These are phyloP conservation scores for Leavenworthia alabamica DNA, from an alignment of 345 rosid species.

Conservation along the genomic window DNA sequence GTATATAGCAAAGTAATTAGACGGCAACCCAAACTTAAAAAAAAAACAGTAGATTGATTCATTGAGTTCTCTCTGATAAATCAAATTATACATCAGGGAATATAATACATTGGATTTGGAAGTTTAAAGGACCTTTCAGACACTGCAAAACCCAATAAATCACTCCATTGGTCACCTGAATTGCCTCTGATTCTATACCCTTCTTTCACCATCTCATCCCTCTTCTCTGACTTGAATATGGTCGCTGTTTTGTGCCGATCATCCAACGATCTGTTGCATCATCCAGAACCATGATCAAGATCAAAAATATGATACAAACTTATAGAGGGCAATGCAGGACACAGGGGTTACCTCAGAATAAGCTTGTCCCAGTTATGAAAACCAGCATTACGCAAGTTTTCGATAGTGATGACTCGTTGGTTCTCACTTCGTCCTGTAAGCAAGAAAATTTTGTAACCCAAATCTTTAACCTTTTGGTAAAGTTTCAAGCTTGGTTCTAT, in stretches of 20 bases:
- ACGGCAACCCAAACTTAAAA: slow-evolving; percentile 15
- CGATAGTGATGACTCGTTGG: slow-evolving; percentile 47
- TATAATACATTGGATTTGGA: slow-evolving; percentile 85
- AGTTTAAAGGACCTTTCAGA: slow-evolving; percentile 71
- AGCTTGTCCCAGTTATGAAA: slow-evolving; percentile 75
- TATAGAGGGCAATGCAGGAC: no score
- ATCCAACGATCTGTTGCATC: slow-evolving; percentile 42
- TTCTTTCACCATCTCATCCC: slow-evolving; percentile 54
- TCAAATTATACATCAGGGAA: slow-evolving; percentile 30
- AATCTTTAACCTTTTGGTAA: slow-evolving; percentile 47
- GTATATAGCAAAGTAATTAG: background rate
- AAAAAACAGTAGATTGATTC: slow-evolving; percentile 11
- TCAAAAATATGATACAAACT: background rate
- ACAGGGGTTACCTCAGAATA: slow-evolving; percentile 52
- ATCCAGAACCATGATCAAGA: background rate
- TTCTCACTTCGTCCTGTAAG: slow-evolving; percentile 73
- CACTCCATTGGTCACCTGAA: slow-evolving; percentile 95
- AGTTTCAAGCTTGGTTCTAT: slow-evolving; percentile 66
- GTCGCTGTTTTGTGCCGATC: slow-evolving; percentile 54
- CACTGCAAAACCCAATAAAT: slow-evolving; percentile 53
- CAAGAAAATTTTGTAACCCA: slow-evolving; percentile 67
- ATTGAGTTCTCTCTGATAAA: background rate
- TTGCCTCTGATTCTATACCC: slow-evolving; percentile 76
- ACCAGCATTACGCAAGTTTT: slow-evolving; percentile 60
- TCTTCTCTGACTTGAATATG: slow-evolving; percentile 66